Evolutionary conservation across 2,329 filamentous ascomycete species (phyloP), one percentile per base, ranked within the genome.

Genomic region (Byssothecium circinans): DNA sequence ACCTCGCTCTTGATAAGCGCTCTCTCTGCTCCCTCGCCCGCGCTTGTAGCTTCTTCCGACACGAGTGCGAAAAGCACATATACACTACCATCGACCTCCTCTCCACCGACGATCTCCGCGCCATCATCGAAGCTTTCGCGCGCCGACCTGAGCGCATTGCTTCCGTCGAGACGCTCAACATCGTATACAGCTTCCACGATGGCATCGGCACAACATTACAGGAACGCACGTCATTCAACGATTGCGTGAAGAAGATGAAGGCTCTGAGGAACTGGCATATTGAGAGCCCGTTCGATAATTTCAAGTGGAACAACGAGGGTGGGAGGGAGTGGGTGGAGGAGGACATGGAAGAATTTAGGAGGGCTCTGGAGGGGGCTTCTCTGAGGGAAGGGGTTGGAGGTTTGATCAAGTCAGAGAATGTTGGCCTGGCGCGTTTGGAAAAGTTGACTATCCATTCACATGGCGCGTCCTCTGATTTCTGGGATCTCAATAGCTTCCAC

Each of bases 271-370:
- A 65, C 7, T 69, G 62, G 64, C 56, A 67, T 40, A 54, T 70
- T 3, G 68, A 71, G 47, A 68, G 63, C 41, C 67, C 67, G 2
- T 71, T 61, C 40, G 65, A 69, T 43, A 70, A 69, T 41, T 64
- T 61, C 42, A 53, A 67, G 25, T 67, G 64, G 63, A 52, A 57
- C n/a, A 52, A 56, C 11, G 48, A 46, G 12, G 63, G 60, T 22
- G 61, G 59, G 10, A 39, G 59, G 11, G 57, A 60, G 37, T 71
- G 68, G 68, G 64, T 69, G 5, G 46, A 59, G 25, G 38, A 53
- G 12, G 67, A 71, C 22, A 68, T 71, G 66, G 58, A 62, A 43
- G 48, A 52, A n/a, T 69, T 69, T 45, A 41, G 60, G 4, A 46
- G 38, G 20, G 60, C 60, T 2, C 48, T 69, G 14, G 61, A 68